Evolutionary conservation across 176 grass and related monocot genomes (phyloP).

Genomic region (Carex kokanica): DNA sequence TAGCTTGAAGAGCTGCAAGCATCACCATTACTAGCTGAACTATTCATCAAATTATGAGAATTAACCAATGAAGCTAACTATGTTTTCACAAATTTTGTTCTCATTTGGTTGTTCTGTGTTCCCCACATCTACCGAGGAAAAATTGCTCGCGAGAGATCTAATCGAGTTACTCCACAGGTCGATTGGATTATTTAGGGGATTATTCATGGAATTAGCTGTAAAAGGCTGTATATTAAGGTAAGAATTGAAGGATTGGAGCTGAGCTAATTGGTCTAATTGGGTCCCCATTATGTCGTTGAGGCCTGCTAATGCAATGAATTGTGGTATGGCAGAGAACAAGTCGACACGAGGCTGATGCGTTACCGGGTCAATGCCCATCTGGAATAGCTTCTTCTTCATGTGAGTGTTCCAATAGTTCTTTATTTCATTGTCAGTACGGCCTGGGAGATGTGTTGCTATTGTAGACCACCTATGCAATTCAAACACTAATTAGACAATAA

Average conservation of each 20-base stretch:
- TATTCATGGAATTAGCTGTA: neutral
- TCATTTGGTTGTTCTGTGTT: neutral
- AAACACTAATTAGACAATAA: neutral
- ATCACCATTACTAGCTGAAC: conserved; percentile 21
- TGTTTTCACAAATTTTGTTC: neutral
- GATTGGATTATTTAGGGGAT: neutral
- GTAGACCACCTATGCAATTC: conserved; percentile 36
- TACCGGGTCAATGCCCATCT: conserved; percentile 30
- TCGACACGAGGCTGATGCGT: conserved; percentile 28
- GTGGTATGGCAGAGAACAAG: conserved; percentile 10
- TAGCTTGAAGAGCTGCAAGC: conserved; percentile 25
- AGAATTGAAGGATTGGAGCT: neutral
- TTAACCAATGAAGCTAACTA: neutral
- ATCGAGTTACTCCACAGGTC: neutral
- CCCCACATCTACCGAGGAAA: neutral
- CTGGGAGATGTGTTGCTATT: conserved; percentile 39
- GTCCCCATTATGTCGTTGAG: neutral
- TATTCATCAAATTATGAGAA: neutral
- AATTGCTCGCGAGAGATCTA: neutral
- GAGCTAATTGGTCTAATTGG: neutral
- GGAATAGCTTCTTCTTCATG: conserved; percentile 40
- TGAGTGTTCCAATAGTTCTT: conserved; percentile 53
- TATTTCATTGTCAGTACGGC: conserved; percentile 45
- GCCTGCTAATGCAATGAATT: conserved; percentile 2
- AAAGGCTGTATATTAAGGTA: neutral